Evolutionary conservation across 2,329 filamentous ascomycete species (phyloP), one percentile per base, ranked within the genome.

Genomic region (Waltergamsia citrina): DNA sequence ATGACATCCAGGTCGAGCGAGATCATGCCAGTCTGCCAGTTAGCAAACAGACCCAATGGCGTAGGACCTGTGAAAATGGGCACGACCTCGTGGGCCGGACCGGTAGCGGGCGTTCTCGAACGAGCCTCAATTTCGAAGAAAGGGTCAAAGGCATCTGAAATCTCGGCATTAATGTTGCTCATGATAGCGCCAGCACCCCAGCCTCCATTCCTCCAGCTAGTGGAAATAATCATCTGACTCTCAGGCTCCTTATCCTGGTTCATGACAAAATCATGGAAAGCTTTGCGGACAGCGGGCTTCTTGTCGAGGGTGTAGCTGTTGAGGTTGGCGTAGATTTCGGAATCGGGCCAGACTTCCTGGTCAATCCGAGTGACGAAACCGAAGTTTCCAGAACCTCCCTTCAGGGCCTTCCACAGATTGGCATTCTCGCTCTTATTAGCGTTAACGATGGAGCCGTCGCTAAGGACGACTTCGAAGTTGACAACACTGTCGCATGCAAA

Each of bases 381-480:
- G 40, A 69, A 74, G 18, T 62, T 72, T 1, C 69, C 67, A 2
- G 70, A 67, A 16, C 35, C 38, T 14, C 68, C 68, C 31, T 58
- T 55, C 2, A 73, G 52, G 4, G 69, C 71, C 67, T 68, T 74
- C 50, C 67, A 74, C 2, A 76, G 55, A 33, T 74, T 69, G 0
- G 53, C 34, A 37, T 73, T 62, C 21, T 63, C 40, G 3, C 51
- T 49, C 4, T 50, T 51, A 9, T 53, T 60, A 3, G 65, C 67
- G 4, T 49, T 57, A 2, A 69, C 41, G 18, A 63, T 43, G 12
- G 50, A 37, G 1, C 69, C 69, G 17, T 46, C 46, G 1, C 57
- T 61, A 11, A 60, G 60, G 4, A 71, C 53, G 3, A 67, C 54
- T 34, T 50, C 56, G 37, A 65, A 63, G 34, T 53, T 56, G 24